These are phyloP conservation scores for Beauveria australis DNA, from an alignment of 2,329 filamentous ascomycete genomes.

Conservation along the genomic window DNA sequence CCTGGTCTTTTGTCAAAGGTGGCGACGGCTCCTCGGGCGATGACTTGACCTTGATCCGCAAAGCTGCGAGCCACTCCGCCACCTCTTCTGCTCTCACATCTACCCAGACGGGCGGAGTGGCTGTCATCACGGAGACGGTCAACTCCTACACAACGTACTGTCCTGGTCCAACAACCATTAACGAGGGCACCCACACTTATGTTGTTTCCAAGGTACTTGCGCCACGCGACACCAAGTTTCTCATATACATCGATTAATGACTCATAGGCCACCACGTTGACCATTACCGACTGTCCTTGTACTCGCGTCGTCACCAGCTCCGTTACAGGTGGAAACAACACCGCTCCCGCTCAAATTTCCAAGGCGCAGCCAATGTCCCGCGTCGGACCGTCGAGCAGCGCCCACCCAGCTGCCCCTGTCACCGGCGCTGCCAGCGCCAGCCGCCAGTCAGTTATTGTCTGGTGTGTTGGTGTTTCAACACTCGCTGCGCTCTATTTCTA, in stretches of 20 bases:
- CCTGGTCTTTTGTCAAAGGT: constrained; percentile 39
- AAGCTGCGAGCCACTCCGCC: not conserved
- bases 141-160: constrained; percentile 58
- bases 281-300: constrained; percentile 57
- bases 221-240: too few relatives aligned
- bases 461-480: not conserved
- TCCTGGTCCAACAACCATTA: constrained; percentile 50
- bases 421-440: not conserved
- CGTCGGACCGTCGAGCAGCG: not conserved
- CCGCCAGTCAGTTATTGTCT: not conserved
- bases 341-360: not conserved
- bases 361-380: not conserved
- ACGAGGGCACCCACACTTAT: constrained; percentile 51
- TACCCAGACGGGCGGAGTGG: constrained; percentile 17
- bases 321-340: not conserved
- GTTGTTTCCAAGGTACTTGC: constrained; percentile 39
- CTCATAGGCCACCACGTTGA: constrained; percentile 47
- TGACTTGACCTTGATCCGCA: constrained; percentile 19
- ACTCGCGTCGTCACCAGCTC: constrained; percentile 37
- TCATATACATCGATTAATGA: not conserved
- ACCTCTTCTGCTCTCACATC: not conserved
- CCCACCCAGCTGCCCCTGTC: not conserved
- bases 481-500: not conserved
- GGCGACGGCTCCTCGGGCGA: constrained; percentile 30
- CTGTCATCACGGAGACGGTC: constrained; percentile 52